phyloP scores from a whole-genome alignment of 2,329 filamentous ascomycete species.

The Trichoderma polysporum region DNA sequence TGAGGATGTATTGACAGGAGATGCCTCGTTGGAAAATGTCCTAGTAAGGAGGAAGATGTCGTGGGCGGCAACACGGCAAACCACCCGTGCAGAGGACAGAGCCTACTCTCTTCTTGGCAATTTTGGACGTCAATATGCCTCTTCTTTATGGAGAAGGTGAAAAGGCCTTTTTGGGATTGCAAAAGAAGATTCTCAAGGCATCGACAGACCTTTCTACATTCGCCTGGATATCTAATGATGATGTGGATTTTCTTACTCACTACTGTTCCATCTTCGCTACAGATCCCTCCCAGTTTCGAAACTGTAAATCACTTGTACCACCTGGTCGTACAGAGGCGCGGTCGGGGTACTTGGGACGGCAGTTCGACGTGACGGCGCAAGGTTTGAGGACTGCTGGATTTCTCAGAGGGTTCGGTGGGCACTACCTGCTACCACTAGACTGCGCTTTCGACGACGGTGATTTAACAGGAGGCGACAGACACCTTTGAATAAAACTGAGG shows the following conservation, averaged over 20 bases:
- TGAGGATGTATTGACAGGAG: neutral
- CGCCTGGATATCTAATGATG: neutral
- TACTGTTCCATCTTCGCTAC: neutral
- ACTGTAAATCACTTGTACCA: neutral
- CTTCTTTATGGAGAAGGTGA: neutral
- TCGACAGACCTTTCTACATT: neutral
- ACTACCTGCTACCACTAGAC: neutral
- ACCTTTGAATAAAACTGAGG: neutral
- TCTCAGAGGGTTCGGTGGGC: neutral
- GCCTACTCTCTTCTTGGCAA: neutral
- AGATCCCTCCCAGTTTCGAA: neutral
- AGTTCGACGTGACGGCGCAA: neutral
- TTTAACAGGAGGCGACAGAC: neutral
- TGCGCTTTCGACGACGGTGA: neutral
- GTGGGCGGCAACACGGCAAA: neutral
- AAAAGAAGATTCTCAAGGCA: neutral
- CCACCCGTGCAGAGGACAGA: neutral
- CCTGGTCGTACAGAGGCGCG: neutral
- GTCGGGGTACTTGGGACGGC: neutral
- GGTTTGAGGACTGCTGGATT: neutral
- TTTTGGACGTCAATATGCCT: neutral
- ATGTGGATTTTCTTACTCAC: neutral
- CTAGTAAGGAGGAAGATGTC: neutral
- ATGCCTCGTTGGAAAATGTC: neutral
- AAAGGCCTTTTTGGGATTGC: neutral